Conservation (phyloP, 2,329 filamentous ascomycete genomes). For the Aureobasidium sp. region DNA sequence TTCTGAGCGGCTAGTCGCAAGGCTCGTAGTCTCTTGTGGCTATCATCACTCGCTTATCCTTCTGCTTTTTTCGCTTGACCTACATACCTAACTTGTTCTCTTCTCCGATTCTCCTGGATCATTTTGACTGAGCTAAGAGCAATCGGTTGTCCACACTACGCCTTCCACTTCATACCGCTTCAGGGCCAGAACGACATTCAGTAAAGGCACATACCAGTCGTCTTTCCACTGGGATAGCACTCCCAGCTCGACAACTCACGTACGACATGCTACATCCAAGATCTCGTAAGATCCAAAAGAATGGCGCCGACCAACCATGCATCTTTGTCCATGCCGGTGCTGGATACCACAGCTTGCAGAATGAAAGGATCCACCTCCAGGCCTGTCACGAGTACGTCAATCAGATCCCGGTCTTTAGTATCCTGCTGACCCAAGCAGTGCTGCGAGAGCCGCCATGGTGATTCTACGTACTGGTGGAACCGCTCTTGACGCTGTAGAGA, state of each 20-base stretch:
- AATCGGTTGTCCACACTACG: no score
- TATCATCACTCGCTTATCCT: slow-evolving; percentile 6
- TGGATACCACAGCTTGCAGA: slow-evolving; percentile 81
- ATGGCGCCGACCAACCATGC: slow-evolving; percentile 49
- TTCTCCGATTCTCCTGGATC: no score
- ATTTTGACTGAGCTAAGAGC: not conserved
- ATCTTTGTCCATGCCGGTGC: slow-evolving; percentile 96
- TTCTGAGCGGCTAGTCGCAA: not conserved
- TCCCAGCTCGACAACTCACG: not conserved
- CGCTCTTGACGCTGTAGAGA: slow-evolving; percentile 82
- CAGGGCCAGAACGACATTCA: not conserved
- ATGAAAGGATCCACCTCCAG: slow-evolving; percentile 74
- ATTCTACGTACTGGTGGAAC: slow-evolving; percentile 69
- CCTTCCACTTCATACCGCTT: not conserved
- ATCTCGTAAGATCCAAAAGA: slow-evolving; percentile 18
- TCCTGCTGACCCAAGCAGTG: slow-evolving; percentile 42
- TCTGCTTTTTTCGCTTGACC: not conserved
- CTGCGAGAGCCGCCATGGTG: slow-evolving; percentile 74
- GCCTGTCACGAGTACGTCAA: slow-evolving; percentile 78
- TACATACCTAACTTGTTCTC: not conserved
- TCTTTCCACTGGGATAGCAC: not conserved
- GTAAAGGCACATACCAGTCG: no score
- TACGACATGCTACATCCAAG: slow-evolving; percentile 30
- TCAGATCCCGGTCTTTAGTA: not conserved
- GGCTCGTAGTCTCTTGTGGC: not conserved